phyloP scores from a whole-genome alignment of 371 early-diverging fungal genomes.

The Agmasoma carcini region DNA sequence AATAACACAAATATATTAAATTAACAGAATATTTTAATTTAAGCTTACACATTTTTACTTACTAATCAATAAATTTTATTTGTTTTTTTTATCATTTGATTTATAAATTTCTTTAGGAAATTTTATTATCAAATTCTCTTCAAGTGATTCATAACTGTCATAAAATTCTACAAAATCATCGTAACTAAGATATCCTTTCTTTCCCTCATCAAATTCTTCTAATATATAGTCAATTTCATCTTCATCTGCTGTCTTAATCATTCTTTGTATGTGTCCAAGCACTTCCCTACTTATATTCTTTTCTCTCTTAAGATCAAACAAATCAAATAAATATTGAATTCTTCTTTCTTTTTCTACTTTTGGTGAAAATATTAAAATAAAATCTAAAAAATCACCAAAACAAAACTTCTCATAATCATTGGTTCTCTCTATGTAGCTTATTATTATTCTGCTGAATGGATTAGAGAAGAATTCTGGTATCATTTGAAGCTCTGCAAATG shows the following conservation, averaged over 20 bases:
- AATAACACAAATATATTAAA: too few relatives aligned
- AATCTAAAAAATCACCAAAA: conserved; percentile 43
- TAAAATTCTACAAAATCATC: conserved; percentile 45
- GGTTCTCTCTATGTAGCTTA: conserved; percentile 35
- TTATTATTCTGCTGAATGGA: conserved; percentile 40
- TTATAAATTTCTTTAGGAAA: conserved; percentile 38
- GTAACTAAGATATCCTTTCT: conserved; percentile 40
- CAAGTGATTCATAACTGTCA: conserved; percentile 20
- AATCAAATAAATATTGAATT: conserved; percentile 41
- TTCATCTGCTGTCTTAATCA: conserved; percentile 7
- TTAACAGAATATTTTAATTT: too few relatives aligned
- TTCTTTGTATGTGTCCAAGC: conserved; percentile 17
- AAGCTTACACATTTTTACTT: too few relatives aligned
- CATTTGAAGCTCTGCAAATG: conserved; percentile 41
- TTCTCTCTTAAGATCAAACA: conserved; percentile 44
- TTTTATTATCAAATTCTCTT: conserved; percentile 40
- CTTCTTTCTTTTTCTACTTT: conserved; percentile 25
- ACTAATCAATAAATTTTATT: too few relatives aligned
- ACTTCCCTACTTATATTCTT: conserved; percentile 32
- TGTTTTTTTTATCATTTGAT: too few relatives aligned
- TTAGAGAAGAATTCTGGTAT: conserved; percentile 48
- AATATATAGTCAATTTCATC: conserved; percentile 30
- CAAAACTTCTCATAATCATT: conserved; percentile 39
- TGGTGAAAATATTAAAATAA: conserved; percentile 34
- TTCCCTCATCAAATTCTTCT: conserved; percentile 31